Conservation (phyloP, 805 yeast species). For the Kregervanrija delftensis region DNA sequence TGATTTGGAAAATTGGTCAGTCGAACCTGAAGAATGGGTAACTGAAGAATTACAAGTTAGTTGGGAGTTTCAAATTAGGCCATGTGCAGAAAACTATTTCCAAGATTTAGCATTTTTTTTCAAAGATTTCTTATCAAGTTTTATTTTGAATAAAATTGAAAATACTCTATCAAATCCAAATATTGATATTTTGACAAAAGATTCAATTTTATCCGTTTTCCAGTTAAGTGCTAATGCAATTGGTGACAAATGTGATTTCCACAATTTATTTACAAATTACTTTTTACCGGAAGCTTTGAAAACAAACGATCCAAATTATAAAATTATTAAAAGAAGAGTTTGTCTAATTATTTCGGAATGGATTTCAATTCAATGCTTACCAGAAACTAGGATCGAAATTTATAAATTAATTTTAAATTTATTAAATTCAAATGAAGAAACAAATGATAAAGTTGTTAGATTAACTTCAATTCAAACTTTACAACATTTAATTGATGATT, state of each 20-base stretch:
- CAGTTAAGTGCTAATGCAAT: slow-evolving; percentile 69
- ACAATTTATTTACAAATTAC: slow-evolving; percentile 48
- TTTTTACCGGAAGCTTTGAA: slow-evolving; percentile 62
- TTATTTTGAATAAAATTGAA: slow-evolving; percentile 55
- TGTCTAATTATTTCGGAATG: slow-evolving; percentile 76
- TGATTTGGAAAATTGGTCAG: slow-evolving; percentile 75
- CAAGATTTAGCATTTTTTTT: slow-evolving; percentile 65
- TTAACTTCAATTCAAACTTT: slow-evolving; percentile 69
- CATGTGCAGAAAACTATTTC: slow-evolving; percentile 82
- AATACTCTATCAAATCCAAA: slow-evolving; percentile 26
- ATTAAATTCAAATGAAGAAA: slow-evolving; percentile 28
- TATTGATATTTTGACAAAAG: slow-evolving; percentile 56
- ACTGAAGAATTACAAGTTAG: slow-evolving; percentile 69
- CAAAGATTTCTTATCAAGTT: slow-evolving; percentile 45
- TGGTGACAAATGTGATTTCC: slow-evolving; percentile 60
- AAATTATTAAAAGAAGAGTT: slow-evolving; percentile 68
- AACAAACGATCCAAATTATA: slow-evolving; percentile 38
- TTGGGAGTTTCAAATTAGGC: slow-evolving; percentile 79
- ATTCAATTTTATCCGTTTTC: slow-evolving; percentile 75
- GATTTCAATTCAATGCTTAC: slow-evolving; percentile 60
- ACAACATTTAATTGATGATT: slow-evolving; percentile 67
- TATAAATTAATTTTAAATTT: slow-evolving; percentile 52
- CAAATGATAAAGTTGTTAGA: slow-evolving; percentile 73
- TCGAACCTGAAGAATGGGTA: slow-evolving; percentile 92
- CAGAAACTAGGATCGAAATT: slow-evolving; percentile 47